Evolutionary conservation across 129 eudicot genomes (phyloP).

Genomic region (Chrysanthemum makinoi): DNA sequence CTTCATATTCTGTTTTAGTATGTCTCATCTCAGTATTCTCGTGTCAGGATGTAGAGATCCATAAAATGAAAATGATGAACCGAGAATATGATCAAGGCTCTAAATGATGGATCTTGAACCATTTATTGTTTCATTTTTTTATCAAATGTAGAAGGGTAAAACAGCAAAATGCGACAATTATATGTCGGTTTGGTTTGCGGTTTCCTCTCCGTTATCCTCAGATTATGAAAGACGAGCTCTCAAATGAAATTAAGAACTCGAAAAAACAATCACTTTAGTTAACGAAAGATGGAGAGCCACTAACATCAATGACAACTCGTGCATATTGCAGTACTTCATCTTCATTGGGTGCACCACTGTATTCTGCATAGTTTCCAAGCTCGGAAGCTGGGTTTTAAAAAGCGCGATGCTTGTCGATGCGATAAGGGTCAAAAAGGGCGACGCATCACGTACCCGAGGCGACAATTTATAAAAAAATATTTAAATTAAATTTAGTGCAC

Average conservation of each 20-base stretch:
- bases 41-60: no score
- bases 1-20: no score
- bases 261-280: background rate
- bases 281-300: conserved; percentile 13
- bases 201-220: background rate
- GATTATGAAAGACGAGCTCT: background rate
- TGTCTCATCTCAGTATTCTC: no score
- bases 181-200: background rate
- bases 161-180: background rate
- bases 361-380: conserved; percentile 96
- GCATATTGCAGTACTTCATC: conserved; percentile 95
- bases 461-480: no score
- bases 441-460: no score
- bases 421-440: no score
- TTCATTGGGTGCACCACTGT: conserved; percentile 95
- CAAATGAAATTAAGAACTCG: background rate
- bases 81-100: background rate
- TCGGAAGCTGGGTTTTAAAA: no score
- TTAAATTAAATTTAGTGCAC: no score
- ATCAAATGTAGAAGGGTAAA: background rate
- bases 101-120: background rate
- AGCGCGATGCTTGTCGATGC: no score
- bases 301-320: conserved; percentile 88
- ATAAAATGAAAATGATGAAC: background rate
- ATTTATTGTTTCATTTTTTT: background rate